Evolutionary conservation across 345 rosid species (phyloP).

Genomic region (Melaleuca alternifolia): DNA sequence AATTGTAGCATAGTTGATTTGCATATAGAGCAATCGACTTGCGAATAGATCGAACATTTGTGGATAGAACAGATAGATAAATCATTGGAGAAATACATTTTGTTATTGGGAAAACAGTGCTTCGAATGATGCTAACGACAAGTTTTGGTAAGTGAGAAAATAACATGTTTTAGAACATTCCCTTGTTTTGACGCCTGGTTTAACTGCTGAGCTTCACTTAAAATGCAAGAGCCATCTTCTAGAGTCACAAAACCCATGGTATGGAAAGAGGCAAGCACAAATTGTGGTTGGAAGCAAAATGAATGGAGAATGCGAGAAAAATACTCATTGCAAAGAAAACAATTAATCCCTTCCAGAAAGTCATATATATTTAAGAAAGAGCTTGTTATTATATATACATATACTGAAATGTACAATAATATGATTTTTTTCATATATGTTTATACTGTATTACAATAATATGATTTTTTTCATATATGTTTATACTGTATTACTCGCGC

Average conservation of each 20-base stretch:
- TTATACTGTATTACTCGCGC: background rate
- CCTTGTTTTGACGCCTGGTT: background rate
- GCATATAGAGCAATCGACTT: accelerated
- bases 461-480: no score
- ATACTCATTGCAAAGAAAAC: background rate
- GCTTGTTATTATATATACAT: background rate
- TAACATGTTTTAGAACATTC: background rate
- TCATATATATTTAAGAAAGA: background rate
- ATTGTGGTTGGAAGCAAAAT: background rate
- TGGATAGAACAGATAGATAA: background rate
- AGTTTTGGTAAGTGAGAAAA: background rate
- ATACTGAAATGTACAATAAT: background rate
- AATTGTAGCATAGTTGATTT: accelerated
- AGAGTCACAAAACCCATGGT: background rate
- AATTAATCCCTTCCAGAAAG: background rate
- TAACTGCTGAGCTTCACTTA: no score
- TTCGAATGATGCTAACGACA: accelerated
- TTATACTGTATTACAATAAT: no score
- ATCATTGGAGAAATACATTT: background rate
- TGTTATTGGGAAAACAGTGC: background rate
- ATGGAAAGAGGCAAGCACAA: background rate
- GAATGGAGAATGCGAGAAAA: background rate
- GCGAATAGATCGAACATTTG: no score
- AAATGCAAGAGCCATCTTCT: no score
- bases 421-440: background rate